Percentiles rank a stretch among this genome's conserved stretches.
Conservation (phyloP, 83 land plant species). For the Diphasiastrum complanatum region DNA sequence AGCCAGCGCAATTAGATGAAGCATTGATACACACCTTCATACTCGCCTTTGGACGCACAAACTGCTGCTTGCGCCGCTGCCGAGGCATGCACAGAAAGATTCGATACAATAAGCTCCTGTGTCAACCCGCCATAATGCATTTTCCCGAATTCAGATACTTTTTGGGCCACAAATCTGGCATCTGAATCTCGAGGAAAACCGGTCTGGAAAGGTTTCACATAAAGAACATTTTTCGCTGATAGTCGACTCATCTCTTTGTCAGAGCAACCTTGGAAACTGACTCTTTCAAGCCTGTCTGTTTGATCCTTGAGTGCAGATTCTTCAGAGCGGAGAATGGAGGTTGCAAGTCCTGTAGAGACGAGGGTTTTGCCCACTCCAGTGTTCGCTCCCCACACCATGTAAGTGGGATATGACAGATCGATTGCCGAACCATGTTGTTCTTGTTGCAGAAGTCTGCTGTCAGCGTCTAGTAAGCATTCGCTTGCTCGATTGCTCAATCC, state of each 20-base stretch:
- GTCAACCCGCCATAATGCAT: conserved; percentile 19
- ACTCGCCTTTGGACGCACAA: background rate
- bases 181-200: conserved; percentile 91
- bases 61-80: conserved; percentile 29
- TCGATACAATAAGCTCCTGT: conserved; percentile 35
- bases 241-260: too few relatives aligned
- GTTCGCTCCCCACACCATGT: conserved; percentile 80
- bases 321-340: conserved; percentile 36
- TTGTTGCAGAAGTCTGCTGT: too few relatives aligned
- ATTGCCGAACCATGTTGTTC: too few relatives aligned
- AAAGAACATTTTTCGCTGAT: too few relatives aligned
- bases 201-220: conserved; percentile 89
- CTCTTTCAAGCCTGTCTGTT: too few relatives aligned
- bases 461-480: too few relatives aligned
- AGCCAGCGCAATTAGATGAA: background rate
- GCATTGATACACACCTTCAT: background rate
- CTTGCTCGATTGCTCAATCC: too few relatives aligned
- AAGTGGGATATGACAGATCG: conserved; percentile 60
- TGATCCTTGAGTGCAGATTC: background rate
- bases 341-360: conserved; percentile 77
- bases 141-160: conserved; percentile 37
- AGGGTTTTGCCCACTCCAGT: conserved; percentile 93
- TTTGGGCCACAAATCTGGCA: conserved; percentile 55
- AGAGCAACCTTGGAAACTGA: too few relatives aligned
- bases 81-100: conserved; percentile 46